Percentiles rank a stretch among this genome's conserved stretches.
phyloP scores from a whole-genome alignment of 2,329 filamentous ascomycete species.

The Clarireedia paspali region DNA sequence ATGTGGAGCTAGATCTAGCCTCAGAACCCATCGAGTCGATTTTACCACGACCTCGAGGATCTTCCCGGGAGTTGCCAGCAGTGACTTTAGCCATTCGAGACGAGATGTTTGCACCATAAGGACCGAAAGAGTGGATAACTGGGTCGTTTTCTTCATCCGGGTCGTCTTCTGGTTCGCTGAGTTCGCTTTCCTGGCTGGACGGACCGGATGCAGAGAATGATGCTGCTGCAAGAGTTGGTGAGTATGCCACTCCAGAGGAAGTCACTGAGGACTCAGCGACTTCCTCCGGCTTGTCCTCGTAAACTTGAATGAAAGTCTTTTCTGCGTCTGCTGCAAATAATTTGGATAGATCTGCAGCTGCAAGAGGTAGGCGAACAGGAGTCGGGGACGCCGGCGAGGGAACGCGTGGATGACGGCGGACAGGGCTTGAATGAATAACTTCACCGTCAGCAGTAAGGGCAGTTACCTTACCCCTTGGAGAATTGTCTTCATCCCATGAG shows the following conservation, averaged over 20 bases:
- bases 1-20: slow-evolving; percentile 21
- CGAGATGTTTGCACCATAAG: slow-evolving; percentile 81
- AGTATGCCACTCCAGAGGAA: slow-evolving; percentile 15
- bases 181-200: slow-evolving; percentile 40
- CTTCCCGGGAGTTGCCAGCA: slow-evolving; percentile 53
- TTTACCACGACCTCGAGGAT: slow-evolving; percentile 19
- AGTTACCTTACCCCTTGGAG: slow-evolving; percentile 43
- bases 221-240: slow-evolving; percentile 23
- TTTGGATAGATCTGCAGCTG: slow-evolving; percentile 18
- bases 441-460: slow-evolving; percentile 25
- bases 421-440: slow-evolving; percentile 52
- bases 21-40: slow-evolving; percentile 17
- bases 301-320: slow-evolving; percentile 53
- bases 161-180: slow-evolving; percentile 53
- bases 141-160: slow-evolving; percentile 93
- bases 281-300: slow-evolving; percentile 59
- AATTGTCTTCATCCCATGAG: slow-evolving; percentile 55
- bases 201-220: slow-evolving; percentile 16
- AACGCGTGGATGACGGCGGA: slow-evolving; percentile 50
- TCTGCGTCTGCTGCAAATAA: slow-evolving; percentile 37
- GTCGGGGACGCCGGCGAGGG: slow-evolving; percentile 72
- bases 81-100: slow-evolving; percentile 72
- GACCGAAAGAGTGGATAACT: slow-evolving; percentile 84
- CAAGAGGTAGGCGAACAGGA: slow-evolving; percentile 31
- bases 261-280: slow-evolving; percentile 32